Evolutionary conservation across 306 rosid genomes (phyloP), one percentile per base, ranked within the genome.

Genomic region (Crataegus laevigata): DNA sequence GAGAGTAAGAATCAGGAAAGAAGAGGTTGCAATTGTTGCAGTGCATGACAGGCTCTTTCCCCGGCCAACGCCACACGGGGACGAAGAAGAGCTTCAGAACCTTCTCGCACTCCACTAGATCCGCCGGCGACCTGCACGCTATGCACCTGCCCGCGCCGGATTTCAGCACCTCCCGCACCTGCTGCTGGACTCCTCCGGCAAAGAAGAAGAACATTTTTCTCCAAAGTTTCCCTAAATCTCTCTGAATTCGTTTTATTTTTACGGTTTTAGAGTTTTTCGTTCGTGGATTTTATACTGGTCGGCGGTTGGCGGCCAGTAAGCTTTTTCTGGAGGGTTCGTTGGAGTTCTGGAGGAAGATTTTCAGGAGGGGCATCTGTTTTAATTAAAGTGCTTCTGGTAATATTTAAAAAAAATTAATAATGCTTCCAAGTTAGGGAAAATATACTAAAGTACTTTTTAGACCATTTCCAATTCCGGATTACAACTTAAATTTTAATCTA

Each of bases 31-130:
- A 94, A 50, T 82, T 80, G 58, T 84, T 62, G 63, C 97, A 91
- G 78, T 84, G 76, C 84, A 89, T 76, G 12, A 65, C 32, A 54
- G 91, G 88, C 4, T 89, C 89, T 61, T 91, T 91, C 1, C 89
- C 98, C 0, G 88, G 97, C 94, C 97, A 91, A 8, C 93, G 87
- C 96, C 97, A 91, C 0, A 85, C 96, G 18, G 98, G 97, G 75
- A 94, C 88, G 59, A 91, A 91, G 84, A 90, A 94, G 26, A 91
- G 88, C 78, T 90, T 91, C 45, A 91, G 85, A 32, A 94, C 97
- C 69, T 89, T 94, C 21, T 91, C 96, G 94, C 76, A 88, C 4
- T 89, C 84, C 11, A 94, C 98, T 40, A 90, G 84, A 78, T 94
- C 96, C 47, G 88, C 86, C 40, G 81, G 80, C 4, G 90, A 83